Evolutionary conservation across 2,329 filamentous ascomycete genomes (phyloP).

Genomic region (Lasiodiplodia gonubiensis): DNA sequence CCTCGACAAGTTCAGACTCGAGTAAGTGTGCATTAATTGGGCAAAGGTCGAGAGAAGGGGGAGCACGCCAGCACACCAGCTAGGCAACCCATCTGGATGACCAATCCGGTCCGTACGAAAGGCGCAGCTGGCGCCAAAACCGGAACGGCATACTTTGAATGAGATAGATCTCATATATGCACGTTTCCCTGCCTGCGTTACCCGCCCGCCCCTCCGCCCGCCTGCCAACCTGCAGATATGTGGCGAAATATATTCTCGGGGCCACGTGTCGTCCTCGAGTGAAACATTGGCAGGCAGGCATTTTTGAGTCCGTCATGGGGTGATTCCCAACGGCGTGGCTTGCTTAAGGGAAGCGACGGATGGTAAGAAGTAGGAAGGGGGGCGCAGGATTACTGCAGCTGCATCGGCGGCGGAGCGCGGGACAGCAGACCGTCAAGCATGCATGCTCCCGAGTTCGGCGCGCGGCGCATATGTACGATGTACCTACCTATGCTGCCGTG

Average conservation of each 20-base stretch:
- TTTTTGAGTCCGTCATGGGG: background rate
- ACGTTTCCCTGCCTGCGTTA: constrained; percentile 7
- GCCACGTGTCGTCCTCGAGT: constrained; percentile 20
- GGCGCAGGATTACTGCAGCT: constrained; percentile 11
- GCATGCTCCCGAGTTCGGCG: constrained; percentile 10
- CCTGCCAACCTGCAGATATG: constrained; percentile 6
- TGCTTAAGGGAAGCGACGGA: constrained; percentile 7
- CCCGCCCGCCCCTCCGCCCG: constrained; percentile 1
- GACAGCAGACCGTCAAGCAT: constrained; percentile 4
- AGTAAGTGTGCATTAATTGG: background rate
- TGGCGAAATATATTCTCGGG: background rate
- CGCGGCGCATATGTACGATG: constrained; percentile 12
- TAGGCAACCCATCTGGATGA: too few species aligned
- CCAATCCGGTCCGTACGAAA: constrained; percentile 1
- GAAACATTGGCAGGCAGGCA: background rate
- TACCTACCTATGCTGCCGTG: constrained; percentile 14
- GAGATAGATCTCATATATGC: constrained; percentile 24
- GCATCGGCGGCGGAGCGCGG: constrained; percentile 9
- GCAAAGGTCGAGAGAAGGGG: background rate
- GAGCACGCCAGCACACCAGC: constrained; percentile 7
- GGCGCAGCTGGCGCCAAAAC: constrained; percentile 6
- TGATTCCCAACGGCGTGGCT: constrained; percentile 8
- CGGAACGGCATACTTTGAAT: constrained; percentile 10
- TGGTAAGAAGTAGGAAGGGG: background rate
- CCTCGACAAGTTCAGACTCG: background rate